Base-by-base conservation (phyloP, 2,329 filamentous ascomycete species). In the Diplodia mutila region DNA sequence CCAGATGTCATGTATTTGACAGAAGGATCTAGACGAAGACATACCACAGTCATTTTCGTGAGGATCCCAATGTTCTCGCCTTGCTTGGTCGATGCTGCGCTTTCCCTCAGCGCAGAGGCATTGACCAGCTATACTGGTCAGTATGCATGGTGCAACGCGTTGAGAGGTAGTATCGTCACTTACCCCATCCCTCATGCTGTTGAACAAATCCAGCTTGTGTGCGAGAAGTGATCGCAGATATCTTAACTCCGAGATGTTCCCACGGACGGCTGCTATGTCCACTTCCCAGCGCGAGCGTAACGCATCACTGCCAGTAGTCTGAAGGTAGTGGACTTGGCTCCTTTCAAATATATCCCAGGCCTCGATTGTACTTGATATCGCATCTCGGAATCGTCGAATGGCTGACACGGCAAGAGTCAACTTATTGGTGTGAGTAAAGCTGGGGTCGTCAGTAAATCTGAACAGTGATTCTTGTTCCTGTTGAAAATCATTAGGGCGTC, bases 11-110 rank as follows among this genome's bases (percentile, higher is more conserved):
- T n/a, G n/a, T n/a, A n/a, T n/a, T n/a, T n/a, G n/a, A n/a, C n/a
- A n/a, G n/a, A n/a, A 29, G 29, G 29, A 8, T 29, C 8, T 29
- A 1, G 29, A 29, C 8, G 29, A n/a, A n/a, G n/a, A 29, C 29
- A 29, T 68, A 68, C 67, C 6, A 68, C 67, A 0, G 67, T 66
- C 67, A 68, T 68, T 6, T 63, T 61, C 1, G 67, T 68, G 14
- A 68, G 61, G 12, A 65, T 46, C 1, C 34, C 61, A n/a, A 68
- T 66, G 7, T 68, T 51, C 21, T 57, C 61, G 0, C 61, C 61
- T 23, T 66, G 61, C 11, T 5, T 21, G 25, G 67, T 65, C 1
- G 61, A 12, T 2, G 37, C 27, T 3, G 49, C 29, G 6, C 67
- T 65, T 25, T 65, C 59, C 23, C 32, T 57, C 3, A 65, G 48